Evolutionary conservation across 164 flowering plant genomes (phyloP), one percentile per base, ranked within the genome.

Genomic region (Macadamia integrifolia): DNA sequence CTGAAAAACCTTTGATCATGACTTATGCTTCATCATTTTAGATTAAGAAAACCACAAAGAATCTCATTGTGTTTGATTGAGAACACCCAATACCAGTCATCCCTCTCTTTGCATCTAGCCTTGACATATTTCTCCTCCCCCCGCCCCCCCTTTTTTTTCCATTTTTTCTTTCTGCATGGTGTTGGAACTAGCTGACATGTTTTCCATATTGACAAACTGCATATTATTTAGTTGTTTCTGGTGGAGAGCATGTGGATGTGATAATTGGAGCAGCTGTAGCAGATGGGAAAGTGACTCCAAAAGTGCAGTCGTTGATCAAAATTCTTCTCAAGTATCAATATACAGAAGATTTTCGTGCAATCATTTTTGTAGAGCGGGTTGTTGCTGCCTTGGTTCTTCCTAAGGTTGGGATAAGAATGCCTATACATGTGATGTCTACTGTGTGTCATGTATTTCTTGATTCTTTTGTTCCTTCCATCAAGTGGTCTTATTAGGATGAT

Each of bases 271-370:
- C 96, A 70, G 99, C 99, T 69, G 99, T 95, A 55, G 99, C 99
- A 66, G 99, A 95, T 84, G 99, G 98, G 71, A 91, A 90, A 77
- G 98, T 95, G 78, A 95, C 99, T 7, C 99, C 99, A 44, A 95
- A 92, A 74, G 98, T 95, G 71, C 99, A 92, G 79, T 88, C 99
- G 12, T 72, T 95, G 71, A 79, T 92, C 61, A 92, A 95, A 77
- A 78, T 91, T 71, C 97, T 95, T 76, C 86, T 90, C 30, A 85
- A 83, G 67, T 95, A 95, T 80, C 89, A 91, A 77, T 86, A 88
- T 69, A 92, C 94, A 4, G 94, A 89, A 64, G 98, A 95, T 80
- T 95, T 95, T 42, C 98, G 98, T 72, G 99, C 99, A 14, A 95
- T 92, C 71, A 86, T 95, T 76, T 95, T 95, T 83, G 98, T 95